These are phyloP conservation scores for Claviceps sp. DNA, from an alignment of 2,329 filamentous ascomycete genomes.

Conservation along the genomic window DNA sequence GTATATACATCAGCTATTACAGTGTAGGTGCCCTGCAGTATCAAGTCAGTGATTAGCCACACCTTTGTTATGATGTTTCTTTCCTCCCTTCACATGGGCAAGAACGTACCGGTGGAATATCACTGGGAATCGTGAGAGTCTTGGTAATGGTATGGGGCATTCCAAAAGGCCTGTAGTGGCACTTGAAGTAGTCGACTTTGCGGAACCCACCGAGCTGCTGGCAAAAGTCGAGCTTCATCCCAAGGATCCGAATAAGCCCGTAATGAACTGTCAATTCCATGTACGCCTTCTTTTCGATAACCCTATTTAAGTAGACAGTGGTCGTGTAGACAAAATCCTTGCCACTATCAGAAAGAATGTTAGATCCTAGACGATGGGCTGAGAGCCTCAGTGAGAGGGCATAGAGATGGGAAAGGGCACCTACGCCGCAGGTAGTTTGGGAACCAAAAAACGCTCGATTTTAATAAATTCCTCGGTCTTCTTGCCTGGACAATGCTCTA, in stretches of 20 bases:
- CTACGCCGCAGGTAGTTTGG: conserved; percentile 80
- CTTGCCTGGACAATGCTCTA: conserved; percentile 59
- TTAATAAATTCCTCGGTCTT: conserved; percentile 57
- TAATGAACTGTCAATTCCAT: conserved; percentile 83
- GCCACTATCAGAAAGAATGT: conserved; percentile 43
- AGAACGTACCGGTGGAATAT: conserved; percentile 73
- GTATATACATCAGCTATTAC: conserved; percentile 64
- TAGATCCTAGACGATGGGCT: conserved; percentile 9
- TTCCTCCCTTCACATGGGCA: not conserved
- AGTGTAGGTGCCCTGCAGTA: conserved; percentile 68
- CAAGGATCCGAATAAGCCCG: conserved; percentile 80
- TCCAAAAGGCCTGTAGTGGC: conserved; percentile 71
- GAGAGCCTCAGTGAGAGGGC: too few species aligned
- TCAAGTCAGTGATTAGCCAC: not conserved
- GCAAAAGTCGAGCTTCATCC: conserved; percentile 70
- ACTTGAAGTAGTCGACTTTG: conserved; percentile 72
- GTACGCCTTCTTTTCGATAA: conserved; percentile 64
- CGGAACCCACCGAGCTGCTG: conserved; percentile 55
- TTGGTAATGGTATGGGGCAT: conserved; percentile 52
- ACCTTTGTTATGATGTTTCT: too few species aligned
- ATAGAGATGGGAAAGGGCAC: not conserved
- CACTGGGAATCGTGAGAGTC: conserved; percentile 66
- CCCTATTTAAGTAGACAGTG: conserved; percentile 23
- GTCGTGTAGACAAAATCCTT: conserved; percentile 54
- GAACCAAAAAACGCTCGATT: conserved; percentile 64